These are phyloP conservation scores for Albugo candida DNA, from an alignment of 352 stramenopile genomes.

Conservation along the genomic window DNA sequence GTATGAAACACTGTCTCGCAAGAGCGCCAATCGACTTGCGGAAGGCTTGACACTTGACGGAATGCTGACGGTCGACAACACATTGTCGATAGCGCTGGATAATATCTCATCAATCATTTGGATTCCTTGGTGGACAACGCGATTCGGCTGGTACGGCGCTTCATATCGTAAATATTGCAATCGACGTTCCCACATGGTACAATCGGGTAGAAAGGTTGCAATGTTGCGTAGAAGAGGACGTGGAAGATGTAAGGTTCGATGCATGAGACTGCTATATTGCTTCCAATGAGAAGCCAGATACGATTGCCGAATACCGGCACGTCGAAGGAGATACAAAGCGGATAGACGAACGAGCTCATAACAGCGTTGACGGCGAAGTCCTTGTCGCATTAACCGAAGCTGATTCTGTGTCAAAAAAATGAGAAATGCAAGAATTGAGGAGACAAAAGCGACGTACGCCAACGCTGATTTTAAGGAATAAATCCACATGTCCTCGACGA, in stretches of 20 bases:
- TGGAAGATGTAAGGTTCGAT: slow-evolving; percentile 45
- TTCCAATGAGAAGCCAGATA: slow-evolving; percentile 24
- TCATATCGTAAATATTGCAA: slow-evolving; percentile 66
- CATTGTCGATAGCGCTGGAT: slow-evolving; percentile 16
- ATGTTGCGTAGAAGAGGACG: slow-evolving; percentile 70
- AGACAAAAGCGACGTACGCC: slow-evolving; percentile 12
- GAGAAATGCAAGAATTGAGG: background rate
- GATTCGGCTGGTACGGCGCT: slow-evolving; percentile 40
- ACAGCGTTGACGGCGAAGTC: slow-evolving; percentile 43
- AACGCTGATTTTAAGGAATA: slow-evolving; percentile 75
- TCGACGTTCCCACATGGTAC: slow-evolving; percentile 57
- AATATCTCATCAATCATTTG: slow-evolving; percentile 71
- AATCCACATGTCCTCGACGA: slow-evolving; percentile 53
- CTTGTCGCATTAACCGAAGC: slow-evolving; percentile 55
- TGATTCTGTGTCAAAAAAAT: slow-evolving; percentile 29
- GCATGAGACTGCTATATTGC: slow-evolving; percentile 30
- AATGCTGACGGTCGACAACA: slow-evolving; percentile 23
- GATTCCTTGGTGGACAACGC: slow-evolving; percentile 61
- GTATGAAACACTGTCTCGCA: slow-evolving; percentile 50
- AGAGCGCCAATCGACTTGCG: slow-evolving; percentile 34
- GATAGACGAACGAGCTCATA: slow-evolving; percentile 51
- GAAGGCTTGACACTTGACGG: slow-evolving; percentile 17
- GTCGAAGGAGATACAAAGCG: slow-evolving; percentile 37
- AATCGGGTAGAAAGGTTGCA: slow-evolving; percentile 48
- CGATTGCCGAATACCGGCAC: slow-evolving; percentile 20